phyloP scores from a whole-genome alignment of 2,329 filamentous ascomycete genomes.

The Penicillium sp. region DNA sequence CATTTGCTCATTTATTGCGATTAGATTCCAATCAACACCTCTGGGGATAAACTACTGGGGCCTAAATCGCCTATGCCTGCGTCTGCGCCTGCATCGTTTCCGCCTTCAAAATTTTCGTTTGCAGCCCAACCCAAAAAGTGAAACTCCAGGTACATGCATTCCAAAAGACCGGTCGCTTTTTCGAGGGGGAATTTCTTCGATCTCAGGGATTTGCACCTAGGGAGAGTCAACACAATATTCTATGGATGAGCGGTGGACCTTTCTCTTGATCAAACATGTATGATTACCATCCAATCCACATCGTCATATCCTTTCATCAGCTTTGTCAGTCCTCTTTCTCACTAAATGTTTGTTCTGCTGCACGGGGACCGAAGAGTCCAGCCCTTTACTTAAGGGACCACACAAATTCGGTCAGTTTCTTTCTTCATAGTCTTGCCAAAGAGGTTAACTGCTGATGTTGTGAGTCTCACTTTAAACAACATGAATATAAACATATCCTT shows the following conservation, averaged over 20 bases:
- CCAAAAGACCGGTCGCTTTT: too few relatives aligned
- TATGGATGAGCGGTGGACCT: neutral
- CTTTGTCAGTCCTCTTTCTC: too few relatives aligned
- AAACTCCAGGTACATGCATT: neutral
- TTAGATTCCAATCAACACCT: neutral
- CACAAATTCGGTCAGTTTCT: neutral
- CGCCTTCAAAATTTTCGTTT: neutral
- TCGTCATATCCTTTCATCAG: neutral
- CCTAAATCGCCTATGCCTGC: neutral
- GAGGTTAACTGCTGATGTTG: neutral
- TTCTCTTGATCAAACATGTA: neutral
- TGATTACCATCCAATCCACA: neutral
- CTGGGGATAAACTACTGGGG: neutral
- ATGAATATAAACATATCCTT: neutral
- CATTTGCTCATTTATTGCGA: neutral
- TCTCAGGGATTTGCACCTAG: neutral
- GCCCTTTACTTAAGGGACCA: neutral
- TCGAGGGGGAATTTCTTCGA: too few relatives aligned
- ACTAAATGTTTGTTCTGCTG: neutral
- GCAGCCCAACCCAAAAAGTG: neutral
- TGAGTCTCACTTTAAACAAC: neutral
- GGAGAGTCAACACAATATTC: neutral
- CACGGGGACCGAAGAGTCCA: neutral
- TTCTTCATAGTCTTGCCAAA: neutral
- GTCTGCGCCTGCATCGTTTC: neutral